Evolutionary conservation across 129 eudicot genomes (phyloP).

Genomic region (Flaveria brownii): DNA sequence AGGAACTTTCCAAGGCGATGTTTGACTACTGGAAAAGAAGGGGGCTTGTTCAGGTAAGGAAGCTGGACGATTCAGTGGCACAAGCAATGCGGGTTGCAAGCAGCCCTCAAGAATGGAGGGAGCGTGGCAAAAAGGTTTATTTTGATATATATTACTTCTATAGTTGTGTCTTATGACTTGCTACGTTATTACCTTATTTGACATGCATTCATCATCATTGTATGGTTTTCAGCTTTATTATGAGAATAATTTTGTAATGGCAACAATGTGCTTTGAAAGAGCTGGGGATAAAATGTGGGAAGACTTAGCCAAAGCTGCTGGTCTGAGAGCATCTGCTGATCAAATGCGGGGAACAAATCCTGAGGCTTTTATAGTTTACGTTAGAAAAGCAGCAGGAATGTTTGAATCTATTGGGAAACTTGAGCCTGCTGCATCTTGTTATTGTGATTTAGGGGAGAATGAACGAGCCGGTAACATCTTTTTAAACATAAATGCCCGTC

Average conservation of each 20-base stretch:
- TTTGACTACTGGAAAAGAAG: conserved; percentile 72
- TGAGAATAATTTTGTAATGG: conserved; percentile 77
- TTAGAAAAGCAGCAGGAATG: conserved; percentile 70
- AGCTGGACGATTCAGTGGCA: conserved; percentile 65
- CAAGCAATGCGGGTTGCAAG: conserved; percentile 81
- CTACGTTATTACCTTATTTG: neutral
- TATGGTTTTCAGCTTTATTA: conserved; percentile 51
- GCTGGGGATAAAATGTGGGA: conserved; percentile 75
- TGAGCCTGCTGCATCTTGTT: conserved; percentile 69
- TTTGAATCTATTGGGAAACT: conserved; percentile 57
- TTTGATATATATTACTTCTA: neutral
- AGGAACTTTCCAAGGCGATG: conserved; percentile 69
- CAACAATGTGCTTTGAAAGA: conserved; percentile 81
- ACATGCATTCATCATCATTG: neutral
- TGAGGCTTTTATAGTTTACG: conserved; percentile 35
- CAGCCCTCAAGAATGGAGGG: conserved; percentile 78
- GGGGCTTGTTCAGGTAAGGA: conserved; percentile 57
- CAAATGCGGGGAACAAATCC: conserved; percentile 45
- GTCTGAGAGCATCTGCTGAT: conserved; percentile 57
- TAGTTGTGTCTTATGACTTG: neutral
- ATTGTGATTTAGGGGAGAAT: conserved; percentile 61
- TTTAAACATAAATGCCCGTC: neutral
- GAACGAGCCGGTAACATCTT: conserved; percentile 60
- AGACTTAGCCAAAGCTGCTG: conserved; percentile 63
- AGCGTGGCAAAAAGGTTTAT: conserved; percentile 61